These are phyloP conservation scores for Prunus yedoensis DNA, from an alignment of 331 rosid species.

Conservation along the genomic window DNA sequence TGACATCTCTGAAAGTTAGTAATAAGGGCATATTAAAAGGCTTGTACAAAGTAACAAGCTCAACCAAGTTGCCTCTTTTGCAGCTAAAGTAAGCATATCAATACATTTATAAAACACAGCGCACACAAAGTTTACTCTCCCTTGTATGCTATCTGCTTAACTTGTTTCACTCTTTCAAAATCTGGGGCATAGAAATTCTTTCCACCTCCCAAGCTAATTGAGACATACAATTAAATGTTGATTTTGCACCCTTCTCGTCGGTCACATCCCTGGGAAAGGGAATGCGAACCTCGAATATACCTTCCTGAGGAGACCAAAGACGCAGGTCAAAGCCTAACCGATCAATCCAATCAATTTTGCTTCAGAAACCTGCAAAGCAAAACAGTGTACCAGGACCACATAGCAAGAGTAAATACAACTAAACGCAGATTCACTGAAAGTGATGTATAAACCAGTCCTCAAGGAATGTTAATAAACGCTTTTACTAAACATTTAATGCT, in stretches of 20 bases:
- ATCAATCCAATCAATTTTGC: constrained; percentile 93
- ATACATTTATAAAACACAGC: background rate
- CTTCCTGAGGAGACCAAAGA: constrained; percentile 51
- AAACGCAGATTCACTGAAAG: background rate
- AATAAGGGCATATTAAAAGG: background rate
- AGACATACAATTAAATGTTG: constrained; percentile 84
- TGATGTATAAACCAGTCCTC: background rate
- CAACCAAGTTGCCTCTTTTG: background rate
- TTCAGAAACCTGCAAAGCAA: constrained; percentile 59
- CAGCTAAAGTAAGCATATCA: background rate
- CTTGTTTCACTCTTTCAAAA: constrained; percentile 64
- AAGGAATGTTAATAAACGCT: background rate
- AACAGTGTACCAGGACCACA: constrained; percentile 17
- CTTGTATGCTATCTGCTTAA: constrained; percentile 47
- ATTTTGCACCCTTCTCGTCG: constrained; percentile 87
- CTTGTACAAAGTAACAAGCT: background rate
- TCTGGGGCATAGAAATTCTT: constrained; percentile 57
- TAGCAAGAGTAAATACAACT: background rate
- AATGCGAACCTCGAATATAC: constrained; percentile 73
- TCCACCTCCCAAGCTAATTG: constrained; percentile 98
- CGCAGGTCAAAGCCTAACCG: constrained; percentile 86
- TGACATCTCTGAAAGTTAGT: background rate
- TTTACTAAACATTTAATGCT: background rate
- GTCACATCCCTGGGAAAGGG: constrained; percentile 83
- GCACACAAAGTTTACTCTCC: background rate